A percentile compares a stretch with the other conserved stretches of the same genome.
These are phyloP conservation scores for Luvunga scandens DNA, from an alignment of 345 rosid species.

Conservation along the genomic window DNA sequence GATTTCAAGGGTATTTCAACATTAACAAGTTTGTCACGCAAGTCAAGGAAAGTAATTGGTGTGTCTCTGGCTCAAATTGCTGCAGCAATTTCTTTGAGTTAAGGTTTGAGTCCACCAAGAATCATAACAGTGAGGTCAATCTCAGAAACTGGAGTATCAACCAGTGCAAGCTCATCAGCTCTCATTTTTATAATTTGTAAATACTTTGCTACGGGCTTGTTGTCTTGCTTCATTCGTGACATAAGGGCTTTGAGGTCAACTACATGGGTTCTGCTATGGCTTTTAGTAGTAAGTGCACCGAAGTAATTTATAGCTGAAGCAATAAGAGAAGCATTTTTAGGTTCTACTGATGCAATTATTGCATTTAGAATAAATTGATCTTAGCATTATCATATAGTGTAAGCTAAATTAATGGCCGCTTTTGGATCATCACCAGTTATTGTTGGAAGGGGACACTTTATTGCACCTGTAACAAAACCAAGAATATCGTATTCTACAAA, in stretches of 20 bases:
- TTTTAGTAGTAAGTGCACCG: background rate
- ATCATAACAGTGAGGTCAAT: background rate
- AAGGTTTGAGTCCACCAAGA: no score
- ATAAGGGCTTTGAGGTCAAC: background rate
- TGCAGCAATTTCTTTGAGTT: background rate
- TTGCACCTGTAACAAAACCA: no score
- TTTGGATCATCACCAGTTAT: no score
- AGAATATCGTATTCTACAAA: no score
- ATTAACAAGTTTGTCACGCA: background rate
- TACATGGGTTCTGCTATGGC: background rate
- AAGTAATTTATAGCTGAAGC: no score
- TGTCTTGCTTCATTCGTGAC: background rate
- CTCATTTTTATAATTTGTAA: background rate
- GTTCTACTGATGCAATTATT: background rate
- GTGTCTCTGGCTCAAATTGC: background rate
- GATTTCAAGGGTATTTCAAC: background rate
- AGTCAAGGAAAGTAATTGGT: background rate
- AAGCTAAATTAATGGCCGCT: no score
- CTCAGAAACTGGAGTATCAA: background rate
- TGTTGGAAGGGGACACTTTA: no score
- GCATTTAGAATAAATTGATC: background rate
- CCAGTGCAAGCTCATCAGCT: background rate
- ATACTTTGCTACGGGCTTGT: background rate
- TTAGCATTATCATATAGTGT: no score
- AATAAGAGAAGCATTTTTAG: background rate